These are phyloP conservation scores for Akanthomyces uredinophilus DNA, from an alignment of 2,329 filamentous ascomycete genomes.

Conservation along the genomic window DNA sequence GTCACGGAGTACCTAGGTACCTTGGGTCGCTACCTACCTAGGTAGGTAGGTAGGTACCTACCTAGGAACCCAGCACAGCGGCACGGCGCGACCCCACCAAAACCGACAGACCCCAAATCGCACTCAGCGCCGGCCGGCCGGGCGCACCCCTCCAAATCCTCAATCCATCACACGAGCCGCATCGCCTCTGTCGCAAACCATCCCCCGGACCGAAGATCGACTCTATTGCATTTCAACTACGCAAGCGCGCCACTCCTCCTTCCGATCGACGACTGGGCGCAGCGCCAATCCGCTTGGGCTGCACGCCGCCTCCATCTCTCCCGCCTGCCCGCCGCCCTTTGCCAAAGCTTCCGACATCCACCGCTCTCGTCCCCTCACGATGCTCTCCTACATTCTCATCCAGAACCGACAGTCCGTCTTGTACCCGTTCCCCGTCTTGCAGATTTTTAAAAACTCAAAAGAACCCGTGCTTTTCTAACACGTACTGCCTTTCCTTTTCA, in stretches of 20 bases:
- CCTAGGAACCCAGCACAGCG: background rate
- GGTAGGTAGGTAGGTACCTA: too few species aligned
- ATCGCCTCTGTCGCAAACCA: background rate
- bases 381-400: slow-evolving; percentile 85
- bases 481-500: too few species aligned
- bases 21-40: too few species aligned
- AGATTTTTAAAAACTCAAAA: too few species aligned
- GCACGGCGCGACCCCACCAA: background rate
- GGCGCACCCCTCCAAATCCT: background rate
- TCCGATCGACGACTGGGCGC: background rate
- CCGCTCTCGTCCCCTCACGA: slow-evolving; percentile 23
- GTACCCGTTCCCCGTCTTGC: too few species aligned
- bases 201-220: background rate
- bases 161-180: background rate
- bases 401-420: slow-evolving; percentile 73
- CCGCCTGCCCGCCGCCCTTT: too few species aligned
- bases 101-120: background rate
- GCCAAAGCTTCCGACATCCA: background rate
- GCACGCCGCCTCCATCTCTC: background rate
- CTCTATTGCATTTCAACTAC: background rate
- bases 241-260: too few species aligned
- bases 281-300: background rate
- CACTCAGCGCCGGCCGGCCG: background rate
- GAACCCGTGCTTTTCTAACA: background rate
- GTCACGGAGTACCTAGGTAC: too few species aligned